Evolutionary conservation across 2,329 filamentous ascomycete genomes (phyloP).

Genomic region (Sclerotinia trifoliorum): DNA sequence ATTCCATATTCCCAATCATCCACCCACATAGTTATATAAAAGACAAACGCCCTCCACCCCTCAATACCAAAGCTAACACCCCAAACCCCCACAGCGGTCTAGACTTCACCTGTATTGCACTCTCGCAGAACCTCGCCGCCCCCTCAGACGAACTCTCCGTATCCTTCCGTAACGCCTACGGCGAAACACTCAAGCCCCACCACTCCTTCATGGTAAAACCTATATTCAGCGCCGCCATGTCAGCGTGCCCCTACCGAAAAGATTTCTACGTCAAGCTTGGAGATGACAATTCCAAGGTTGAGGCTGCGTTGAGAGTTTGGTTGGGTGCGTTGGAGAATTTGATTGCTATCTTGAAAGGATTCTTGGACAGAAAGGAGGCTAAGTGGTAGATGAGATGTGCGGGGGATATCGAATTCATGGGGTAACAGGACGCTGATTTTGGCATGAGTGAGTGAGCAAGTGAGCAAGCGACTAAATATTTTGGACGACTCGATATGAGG

Average conservation of each 20-base stretch:
- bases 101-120: constrained; percentile 86
- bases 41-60: too few relatives aligned
- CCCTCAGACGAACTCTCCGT: constrained; percentile 71
- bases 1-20: constrained; percentile 10
- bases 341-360: constrained; percentile 71
- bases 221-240: constrained; percentile 90
- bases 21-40: background rate
- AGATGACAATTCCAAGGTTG: constrained; percentile 60
- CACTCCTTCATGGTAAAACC: constrained; percentile 89
- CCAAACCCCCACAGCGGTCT: constrained; percentile 62
- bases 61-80: background rate
- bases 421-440: background rate
- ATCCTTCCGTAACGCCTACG: constrained; percentile 86
- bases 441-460: background rate
- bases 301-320: constrained; percentile 65
- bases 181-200: constrained; percentile 82
- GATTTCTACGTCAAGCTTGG: constrained; percentile 92
- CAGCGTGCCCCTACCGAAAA: constrained; percentile 85
- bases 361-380: constrained; percentile 53
- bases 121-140: constrained; percentile 73
- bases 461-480: constrained; percentile 1
- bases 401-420: background rate
- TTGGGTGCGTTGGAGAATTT: constrained; percentile 74
- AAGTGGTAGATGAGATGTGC: constrained; percentile 36
- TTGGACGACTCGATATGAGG: constrained; percentile 8